Conservation (phyloP, 2,329 filamentous ascomycete species). For the Metarhizium robertsii region DNA sequence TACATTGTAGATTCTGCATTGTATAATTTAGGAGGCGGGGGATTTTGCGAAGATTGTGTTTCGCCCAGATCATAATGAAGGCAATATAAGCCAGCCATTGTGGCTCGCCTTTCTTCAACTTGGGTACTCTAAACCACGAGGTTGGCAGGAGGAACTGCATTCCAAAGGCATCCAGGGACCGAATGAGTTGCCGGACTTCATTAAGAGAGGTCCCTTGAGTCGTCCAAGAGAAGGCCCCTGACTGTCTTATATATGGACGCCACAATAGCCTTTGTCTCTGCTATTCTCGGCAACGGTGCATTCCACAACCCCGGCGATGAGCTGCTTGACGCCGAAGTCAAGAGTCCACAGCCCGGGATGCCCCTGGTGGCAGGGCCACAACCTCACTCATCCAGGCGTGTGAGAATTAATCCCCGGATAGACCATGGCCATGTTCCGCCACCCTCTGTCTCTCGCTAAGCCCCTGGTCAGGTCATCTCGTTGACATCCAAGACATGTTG, state of each 20-base stretch:
- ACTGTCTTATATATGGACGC: background rate
- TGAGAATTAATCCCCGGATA: background rate
- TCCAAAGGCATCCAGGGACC: background rate
- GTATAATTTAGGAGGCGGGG: slow-evolving; percentile 4
- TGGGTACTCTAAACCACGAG: background rate
- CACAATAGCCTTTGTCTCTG: slow-evolving; percentile 4
- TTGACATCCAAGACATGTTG: slow-evolving; percentile 3
- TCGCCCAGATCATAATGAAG: no score
- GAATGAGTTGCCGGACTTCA: background rate
- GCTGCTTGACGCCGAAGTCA: background rate
- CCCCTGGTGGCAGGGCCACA: background rate
- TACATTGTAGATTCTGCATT: slow-evolving; percentile 1
- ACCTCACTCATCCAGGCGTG: background rate
- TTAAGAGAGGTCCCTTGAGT: background rate
- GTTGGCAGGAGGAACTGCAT: background rate
- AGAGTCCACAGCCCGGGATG: background rate
- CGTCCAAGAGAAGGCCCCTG: background rate
- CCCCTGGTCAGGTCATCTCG: background rate
- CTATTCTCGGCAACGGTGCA: background rate
- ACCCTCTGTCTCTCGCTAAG: background rate
- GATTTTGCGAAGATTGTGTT: background rate
- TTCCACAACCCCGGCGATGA: background rate
- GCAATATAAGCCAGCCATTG: no score
- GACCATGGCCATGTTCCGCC: background rate
- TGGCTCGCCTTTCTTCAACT: background rate